phyloP scores from a whole-genome alignment of 805 yeast species.

The Candida lessepsii region DNA sequence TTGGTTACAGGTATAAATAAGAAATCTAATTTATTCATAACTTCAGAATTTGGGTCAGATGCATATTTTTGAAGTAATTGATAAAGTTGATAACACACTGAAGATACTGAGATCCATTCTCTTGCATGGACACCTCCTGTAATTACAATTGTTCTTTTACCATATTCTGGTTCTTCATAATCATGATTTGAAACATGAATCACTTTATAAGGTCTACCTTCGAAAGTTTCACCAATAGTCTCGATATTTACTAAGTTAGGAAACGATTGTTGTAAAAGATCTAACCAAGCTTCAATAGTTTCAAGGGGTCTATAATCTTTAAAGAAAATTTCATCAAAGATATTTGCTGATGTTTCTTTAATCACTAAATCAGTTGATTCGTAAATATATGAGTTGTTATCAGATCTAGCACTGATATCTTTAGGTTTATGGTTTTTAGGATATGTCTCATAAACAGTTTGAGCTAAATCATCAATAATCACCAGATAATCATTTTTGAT shows the following conservation, averaged over 20 bases:
- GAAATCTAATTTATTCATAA: slow-evolving; percentile 61
- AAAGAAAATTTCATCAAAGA: slow-evolving; percentile 57
- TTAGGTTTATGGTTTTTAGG: slow-evolving; percentile 28
- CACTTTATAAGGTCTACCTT: slow-evolving; percentile 69
- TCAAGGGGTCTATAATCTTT: slow-evolving; percentile 64
- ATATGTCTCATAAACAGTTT: slow-evolving; percentile 53
- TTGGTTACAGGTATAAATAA: slow-evolving; percentile 80
- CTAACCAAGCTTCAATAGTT: slow-evolving; percentile 73
- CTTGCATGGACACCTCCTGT: slow-evolving; percentile 88
- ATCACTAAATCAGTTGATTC: slow-evolving; percentile 16
- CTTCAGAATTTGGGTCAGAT: slow-evolving; percentile 34
- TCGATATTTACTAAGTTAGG: slow-evolving; percentile 65
- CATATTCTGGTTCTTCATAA: slow-evolving; percentile 33
- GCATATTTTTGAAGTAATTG: slow-evolving; percentile 30
- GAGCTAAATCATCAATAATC: slow-evolving; percentile 57
- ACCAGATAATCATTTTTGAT: slow-evolving; percentile 26
- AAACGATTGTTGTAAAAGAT: slow-evolving; percentile 55
- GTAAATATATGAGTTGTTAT: slow-evolving; percentile 3
- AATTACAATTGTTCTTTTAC: slow-evolving; percentile 63
- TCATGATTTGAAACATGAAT: slow-evolving; percentile 56
- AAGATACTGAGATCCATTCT: slow-evolving; percentile 81
- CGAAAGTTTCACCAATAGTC: slow-evolving; percentile 71
- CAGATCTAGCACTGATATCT: slow-evolving; percentile 1
- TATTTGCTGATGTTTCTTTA: slow-evolving; percentile 16
- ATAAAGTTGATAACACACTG: slow-evolving; percentile 58